phyloP scores from a whole-genome alignment of 805 yeast species.

The Sugiyamaella boreocaroliniensis region DNA sequence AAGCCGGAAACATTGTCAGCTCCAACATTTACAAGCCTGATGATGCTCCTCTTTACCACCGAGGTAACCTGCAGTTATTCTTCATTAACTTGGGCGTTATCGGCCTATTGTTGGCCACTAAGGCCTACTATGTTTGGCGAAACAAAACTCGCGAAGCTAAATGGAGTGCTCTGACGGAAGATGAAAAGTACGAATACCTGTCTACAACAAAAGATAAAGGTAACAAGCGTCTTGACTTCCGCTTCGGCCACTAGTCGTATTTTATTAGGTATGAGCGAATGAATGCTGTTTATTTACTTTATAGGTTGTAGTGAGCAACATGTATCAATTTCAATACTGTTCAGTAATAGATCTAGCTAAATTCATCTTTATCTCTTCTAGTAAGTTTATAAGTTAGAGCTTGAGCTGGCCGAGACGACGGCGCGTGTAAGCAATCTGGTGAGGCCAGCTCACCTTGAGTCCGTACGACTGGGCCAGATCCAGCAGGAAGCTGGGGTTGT shows the following conservation, averaged over 20 bases:
- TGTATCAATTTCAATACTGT: too few relatives aligned
- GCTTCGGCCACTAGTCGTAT: conserved; percentile 38
- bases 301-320: too few relatives aligned
- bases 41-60: conserved; percentile 54
- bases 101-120: conserved; percentile 20
- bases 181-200: conserved; percentile 46
- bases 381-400: background rate
- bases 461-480: conserved; percentile 46
- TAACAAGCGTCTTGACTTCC: conserved; percentile 50
- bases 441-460: conserved; percentile 36
- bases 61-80: conserved; percentile 43
- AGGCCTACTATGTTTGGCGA: conserved; percentile 29
- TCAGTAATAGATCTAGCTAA: too few relatives aligned
- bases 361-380: too few relatives aligned
- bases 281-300: background rate
- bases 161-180: conserved; percentile 48
- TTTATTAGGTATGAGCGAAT: conserved; percentile 18
- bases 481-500: conserved; percentile 44
- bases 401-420: background rate
- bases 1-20: conserved; percentile 48
- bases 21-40: conserved; percentile 50
- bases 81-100: conserved; percentile 22
- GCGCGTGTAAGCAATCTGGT: conserved; percentile 16
- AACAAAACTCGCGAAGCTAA: conserved; percentile 33
- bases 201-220: conserved; percentile 46